Evolutionary conservation across 768 basidiomycete species (phyloP), one percentile per base, ranked within the genome.

Genomic region (Trichaptum fuscoviolaceum): DNA sequence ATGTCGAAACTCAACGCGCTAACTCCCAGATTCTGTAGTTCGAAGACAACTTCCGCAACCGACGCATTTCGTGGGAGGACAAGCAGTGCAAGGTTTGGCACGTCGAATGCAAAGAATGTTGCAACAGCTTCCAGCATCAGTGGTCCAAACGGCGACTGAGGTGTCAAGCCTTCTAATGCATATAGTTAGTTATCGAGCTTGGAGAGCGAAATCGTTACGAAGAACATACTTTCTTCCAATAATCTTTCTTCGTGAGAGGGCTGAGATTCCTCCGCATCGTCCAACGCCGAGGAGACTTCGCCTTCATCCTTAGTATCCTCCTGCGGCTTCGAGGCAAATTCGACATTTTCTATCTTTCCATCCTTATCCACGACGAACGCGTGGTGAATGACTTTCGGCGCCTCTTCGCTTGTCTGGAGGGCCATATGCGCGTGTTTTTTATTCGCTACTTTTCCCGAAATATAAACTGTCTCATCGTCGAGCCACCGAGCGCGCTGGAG

Each of bases 41-140:
- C 91, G 65, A 83, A 81, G 15, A 92, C 81, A 52, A 85, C 84
- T 25, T 87, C 84, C 62, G 81, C 82, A 24, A 92, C 83, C 0
- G 89, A 80, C 20, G 85, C 83, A 25, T 79, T 79, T 7, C 90
- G 80, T 2, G 87, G 87, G 42, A 93, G 73, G 20, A 91, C 87
- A n/a, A 93, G 78, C 20, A 93, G 77, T 23, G 85, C 91, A 15
- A 85, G 71, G 57, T 82, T 80, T 52, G 89, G 87, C 24, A 93
- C 91, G 64, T 91, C 90, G 23, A 91, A 73, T 20, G 90, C 91
- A 73, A 93, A 89, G 4, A 82, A 80, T 10, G 85, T 82, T 6
- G 88, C 91, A 62, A 93, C 81, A 1, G 87, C 87, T 72, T 93
- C 91, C 69, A 92, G 71, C 35, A 81, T 76, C 67, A 80, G 78